Conservation (phyloP, 2,329 filamentous ascomycete species). For the Orbilia brochopaga region DNA sequence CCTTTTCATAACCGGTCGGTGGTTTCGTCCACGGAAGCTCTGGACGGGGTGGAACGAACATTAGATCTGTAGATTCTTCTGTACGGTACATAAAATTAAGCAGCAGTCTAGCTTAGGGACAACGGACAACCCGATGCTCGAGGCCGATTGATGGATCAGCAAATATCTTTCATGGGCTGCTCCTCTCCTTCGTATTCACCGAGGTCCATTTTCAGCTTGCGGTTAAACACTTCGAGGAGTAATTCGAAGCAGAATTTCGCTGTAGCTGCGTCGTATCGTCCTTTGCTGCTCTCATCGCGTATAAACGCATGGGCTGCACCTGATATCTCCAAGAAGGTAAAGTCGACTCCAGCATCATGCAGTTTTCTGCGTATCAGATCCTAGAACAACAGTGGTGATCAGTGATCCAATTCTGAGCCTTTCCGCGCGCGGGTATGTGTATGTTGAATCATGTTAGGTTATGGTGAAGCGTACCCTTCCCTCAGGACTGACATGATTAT, state of each 20-base stretch:
- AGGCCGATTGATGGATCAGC: constrained; percentile 59
- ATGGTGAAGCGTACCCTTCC: constrained; percentile 63
- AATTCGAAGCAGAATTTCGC: constrained; percentile 90
- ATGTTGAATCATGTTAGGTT: no score
- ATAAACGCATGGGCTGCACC: constrained; percentile 76
- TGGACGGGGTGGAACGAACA: no score
- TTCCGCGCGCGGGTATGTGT: no score
- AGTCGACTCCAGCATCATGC: constrained; percentile 34
- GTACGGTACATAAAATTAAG: no score
- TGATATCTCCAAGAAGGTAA: constrained; percentile 44
- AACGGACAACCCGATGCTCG: no score
- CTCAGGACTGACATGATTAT: constrained; percentile 83
- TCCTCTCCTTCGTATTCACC: constrained; percentile 70
- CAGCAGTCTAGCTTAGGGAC: no score
- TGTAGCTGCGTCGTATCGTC: constrained; percentile 87
- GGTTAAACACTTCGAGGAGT: constrained; percentile 80
- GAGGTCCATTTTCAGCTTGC: constrained; percentile 78
- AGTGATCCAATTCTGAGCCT: neutral
- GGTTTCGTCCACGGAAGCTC: no score
- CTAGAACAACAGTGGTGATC: constrained; percentile 4
- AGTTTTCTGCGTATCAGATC: constrained; percentile 30
- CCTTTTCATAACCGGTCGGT: neutral
- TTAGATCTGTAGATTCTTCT: no score
- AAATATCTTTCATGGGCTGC: constrained; percentile 73
- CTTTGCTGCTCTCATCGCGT: constrained; percentile 88